These are phyloP conservation scores for Chlamydomonas incerta DNA, from an alignment of 139 green algal species.

Conservation along the genomic window DNA sequence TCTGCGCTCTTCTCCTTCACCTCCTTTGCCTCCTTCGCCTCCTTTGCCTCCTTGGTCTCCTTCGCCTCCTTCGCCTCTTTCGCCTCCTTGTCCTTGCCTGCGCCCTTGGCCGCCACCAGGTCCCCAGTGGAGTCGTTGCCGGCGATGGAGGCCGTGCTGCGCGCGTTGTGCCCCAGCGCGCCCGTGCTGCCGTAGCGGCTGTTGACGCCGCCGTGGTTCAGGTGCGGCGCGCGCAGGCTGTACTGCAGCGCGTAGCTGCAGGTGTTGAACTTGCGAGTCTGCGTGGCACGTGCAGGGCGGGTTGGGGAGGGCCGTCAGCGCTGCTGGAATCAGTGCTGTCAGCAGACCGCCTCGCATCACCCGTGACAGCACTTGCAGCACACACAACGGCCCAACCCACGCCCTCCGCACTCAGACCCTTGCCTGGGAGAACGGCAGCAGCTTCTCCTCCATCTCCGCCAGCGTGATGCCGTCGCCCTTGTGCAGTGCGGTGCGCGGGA, in stretches of 20 bases:
- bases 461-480: slow-evolving; percentile 43
- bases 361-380: too few species aligned
- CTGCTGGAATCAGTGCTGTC: too few species aligned
- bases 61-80: too few species aligned
- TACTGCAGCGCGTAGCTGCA: slow-evolving; percentile 51
- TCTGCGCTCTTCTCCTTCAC: too few species aligned
- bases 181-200: slow-evolving; percentile 17
- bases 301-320: too few species aligned
- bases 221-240: slow-evolving; percentile 27
- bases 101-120: neutral
- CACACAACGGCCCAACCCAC: too few species aligned
- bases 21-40: too few species aligned
- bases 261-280: slow-evolving; percentile 44
- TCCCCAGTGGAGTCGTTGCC: slow-evolving; percentile 13
- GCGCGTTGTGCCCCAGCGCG: slow-evolving; percentile 4
- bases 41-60: too few species aligned
- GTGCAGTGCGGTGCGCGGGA: slow-evolving; percentile 23
- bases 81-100: too few species aligned
- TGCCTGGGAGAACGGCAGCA: slow-evolving; percentile 45
- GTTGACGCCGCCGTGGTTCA: neutral
- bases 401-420: too few species aligned
- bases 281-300: too few species aligned
- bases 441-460: slow-evolving; percentile 56
- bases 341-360: too few species aligned
- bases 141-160: slow-evolving; percentile 17